Conservation (phyloP, 1,139 yeast species). For the Williopsis jadinii region DNA sequence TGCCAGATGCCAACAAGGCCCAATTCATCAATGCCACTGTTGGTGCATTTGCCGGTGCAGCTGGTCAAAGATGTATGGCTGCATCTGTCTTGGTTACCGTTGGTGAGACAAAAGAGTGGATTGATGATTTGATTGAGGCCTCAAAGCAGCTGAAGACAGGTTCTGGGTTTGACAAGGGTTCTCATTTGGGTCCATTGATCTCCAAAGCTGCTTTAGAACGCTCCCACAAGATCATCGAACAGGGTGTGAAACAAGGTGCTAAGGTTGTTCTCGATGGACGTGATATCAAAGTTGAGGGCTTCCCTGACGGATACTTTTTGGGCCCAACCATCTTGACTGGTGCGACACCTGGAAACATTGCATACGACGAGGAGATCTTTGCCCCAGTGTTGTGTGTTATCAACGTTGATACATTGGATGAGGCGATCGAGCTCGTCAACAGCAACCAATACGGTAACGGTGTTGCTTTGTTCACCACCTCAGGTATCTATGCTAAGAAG, state of each 20-base stretch:
- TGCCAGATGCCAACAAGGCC: conserved; percentile 65
- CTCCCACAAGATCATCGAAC: conserved; percentile 48
- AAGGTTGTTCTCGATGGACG: conserved; percentile 60
- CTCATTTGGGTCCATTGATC: conserved; percentile 71
- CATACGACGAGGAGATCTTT: conserved; percentile 70
- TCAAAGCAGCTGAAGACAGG: conserved; percentile 56
- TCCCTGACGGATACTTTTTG: conserved; percentile 63
- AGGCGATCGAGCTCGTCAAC: conserved; percentile 63
- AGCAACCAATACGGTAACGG: conserved; percentile 70
- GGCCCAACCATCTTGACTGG: conserved; percentile 66
- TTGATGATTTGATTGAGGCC: conserved; percentile 49
- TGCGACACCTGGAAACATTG: conserved; percentile 62
- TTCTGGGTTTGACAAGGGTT: conserved; percentile 55
- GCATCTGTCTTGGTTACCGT: conserved; percentile 72
- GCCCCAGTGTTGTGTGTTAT: conserved; percentile 69
- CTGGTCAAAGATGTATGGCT: conserved; percentile 85
- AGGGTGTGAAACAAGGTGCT: conserved; percentile 52
- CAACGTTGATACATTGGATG: conserved; percentile 62
- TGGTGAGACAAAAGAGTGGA: conserved; percentile 63
- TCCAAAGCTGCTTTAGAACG: conserved; percentile 50
- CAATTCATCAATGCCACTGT: conserved; percentile 62
- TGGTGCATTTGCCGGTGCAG: conserved; percentile 83
- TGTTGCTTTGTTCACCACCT: conserved; percentile 60
- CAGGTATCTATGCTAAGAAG: conserved; percentile 64
- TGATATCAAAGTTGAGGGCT: conserved; percentile 41